A percentile compares a stretch with the other conserved stretches of the same genome.
Evolutionary conservation across 306 rosid species (phyloP).

Genomic region (Myrica gale): DNA sequence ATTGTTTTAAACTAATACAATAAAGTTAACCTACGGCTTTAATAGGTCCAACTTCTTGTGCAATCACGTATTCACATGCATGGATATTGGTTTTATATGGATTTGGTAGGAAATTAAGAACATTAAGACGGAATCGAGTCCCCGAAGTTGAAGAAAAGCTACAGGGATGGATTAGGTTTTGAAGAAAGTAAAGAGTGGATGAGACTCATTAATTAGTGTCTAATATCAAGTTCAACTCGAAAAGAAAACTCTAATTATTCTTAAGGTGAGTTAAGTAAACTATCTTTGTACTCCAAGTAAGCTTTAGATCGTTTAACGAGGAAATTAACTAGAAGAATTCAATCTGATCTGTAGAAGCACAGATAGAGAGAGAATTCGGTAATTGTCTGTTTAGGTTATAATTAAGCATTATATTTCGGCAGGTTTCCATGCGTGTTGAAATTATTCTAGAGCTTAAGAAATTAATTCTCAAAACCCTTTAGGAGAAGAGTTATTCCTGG

Average conservation of each 20-base stretch:
- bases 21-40: neutral
- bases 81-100: neutral
- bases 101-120: conserved; percentile 16
- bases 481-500: too few relatives aligned
- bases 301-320: neutral
- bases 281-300: neutral
- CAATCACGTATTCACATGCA: neutral
- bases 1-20: neutral
- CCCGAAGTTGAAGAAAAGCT: neutral
- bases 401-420: too few relatives aligned
- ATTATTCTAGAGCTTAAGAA: too few relatives aligned
- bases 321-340: too few relatives aligned
- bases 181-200: neutral
- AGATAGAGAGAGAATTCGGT: too few relatives aligned
- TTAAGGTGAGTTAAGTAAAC: neutral
- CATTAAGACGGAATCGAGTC: neutral
- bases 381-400: too few relatives aligned
- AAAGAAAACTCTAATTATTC: neutral
- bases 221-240: neutral
- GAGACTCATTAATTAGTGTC: neutral
- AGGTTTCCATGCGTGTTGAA: too few relatives aligned
- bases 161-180: neutral
- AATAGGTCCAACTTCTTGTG: neutral
- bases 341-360: too few relatives aligned
- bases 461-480: too few relatives aligned